Evolutionary conservation across 2,329 filamentous ascomycete species (phyloP).

Genomic region (Fusarium subtropicale): DNA sequence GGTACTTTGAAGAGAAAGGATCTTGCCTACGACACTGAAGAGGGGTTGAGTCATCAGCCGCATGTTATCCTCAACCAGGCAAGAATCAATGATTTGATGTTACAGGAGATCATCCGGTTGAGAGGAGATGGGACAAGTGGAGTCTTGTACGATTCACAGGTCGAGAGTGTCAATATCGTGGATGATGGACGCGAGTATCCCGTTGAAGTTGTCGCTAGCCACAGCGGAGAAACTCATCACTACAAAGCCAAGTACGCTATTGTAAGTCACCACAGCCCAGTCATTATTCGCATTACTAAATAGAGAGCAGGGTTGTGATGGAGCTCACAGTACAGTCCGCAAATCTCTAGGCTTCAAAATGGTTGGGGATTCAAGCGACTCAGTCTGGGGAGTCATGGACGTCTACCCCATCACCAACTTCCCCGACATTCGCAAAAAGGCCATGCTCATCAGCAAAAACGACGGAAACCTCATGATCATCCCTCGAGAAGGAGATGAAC

Average conservation of each 20-base stretch:
- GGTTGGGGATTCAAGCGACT: conserved; percentile 46
- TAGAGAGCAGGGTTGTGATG: conserved; percentile 26
- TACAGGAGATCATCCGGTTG: conserved; percentile 30
- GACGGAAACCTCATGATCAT: conserved; percentile 46
- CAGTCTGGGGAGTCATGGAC: conserved; percentile 48
- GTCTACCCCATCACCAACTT: conserved; percentile 46
- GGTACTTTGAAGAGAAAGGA: conserved; percentile 69
- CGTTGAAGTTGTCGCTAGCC: conserved; percentile 13
- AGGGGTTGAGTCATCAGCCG: conserved; percentile 71
- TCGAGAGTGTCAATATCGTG: conserved; percentile 25
- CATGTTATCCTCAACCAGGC: conserved; percentile 71
- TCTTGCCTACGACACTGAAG: conserved; percentile 71
- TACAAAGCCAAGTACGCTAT: conserved; percentile 39
- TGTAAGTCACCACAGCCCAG: neutral
- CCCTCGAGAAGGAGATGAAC: conserved; percentile 42
- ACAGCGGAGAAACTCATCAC: neutral
- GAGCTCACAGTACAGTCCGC: conserved; percentile 45
- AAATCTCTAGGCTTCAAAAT: conserved; percentile 43
- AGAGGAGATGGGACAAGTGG: conserved; percentile 2
- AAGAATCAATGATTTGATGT: conserved; percentile 36
- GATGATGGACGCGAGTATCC: conserved; percentile 15
- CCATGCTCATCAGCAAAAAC: conserved; percentile 43
- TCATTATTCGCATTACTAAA: rapidly evolving
- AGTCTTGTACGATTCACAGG: conserved; percentile 32
- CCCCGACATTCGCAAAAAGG: conserved; percentile 47